phyloP scores from a whole-genome alignment of 139 green algal species.

The Chlamydomonas sp. region DNA sequence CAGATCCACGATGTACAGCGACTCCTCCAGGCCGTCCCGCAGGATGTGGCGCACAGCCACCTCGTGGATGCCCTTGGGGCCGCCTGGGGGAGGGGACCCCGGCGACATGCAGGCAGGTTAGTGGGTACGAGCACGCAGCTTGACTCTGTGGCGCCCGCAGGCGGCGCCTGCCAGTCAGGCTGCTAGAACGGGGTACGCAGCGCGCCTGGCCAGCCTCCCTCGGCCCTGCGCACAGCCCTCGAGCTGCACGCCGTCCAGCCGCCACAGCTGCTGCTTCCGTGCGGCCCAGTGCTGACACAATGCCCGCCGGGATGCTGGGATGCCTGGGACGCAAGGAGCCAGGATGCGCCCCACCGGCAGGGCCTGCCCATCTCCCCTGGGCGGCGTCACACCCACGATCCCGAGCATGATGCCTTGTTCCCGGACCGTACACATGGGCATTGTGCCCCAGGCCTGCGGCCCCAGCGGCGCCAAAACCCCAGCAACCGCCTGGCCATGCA shows the following conservation, averaged over 20 bases:
- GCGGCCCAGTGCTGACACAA: too few relatives aligned
- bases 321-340: too few relatives aligned
- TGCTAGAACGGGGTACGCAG: background rate
- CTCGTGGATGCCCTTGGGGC: slow-evolving; percentile 15
- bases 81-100: background rate
- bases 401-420: too few relatives aligned
- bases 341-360: too few relatives aligned
- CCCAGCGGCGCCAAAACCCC: too few relatives aligned
- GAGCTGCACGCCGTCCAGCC: background rate
- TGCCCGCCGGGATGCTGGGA: too few relatives aligned
- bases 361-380: too few relatives aligned
- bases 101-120: background rate
- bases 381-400: too few relatives aligned
- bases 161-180: background rate
- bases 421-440: too few relatives aligned
- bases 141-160: background rate
- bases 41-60: slow-evolving; percentile 40
- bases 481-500: too few relatives aligned
- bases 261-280: background rate
- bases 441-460: too few relatives aligned
- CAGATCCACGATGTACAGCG: too few relatives aligned
- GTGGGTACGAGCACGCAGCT: background rate
- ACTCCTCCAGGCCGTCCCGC: background rate
- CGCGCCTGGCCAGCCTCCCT: background rate
- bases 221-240: background rate